These are phyloP conservation scores for Setomelanomma holmii DNA, from an alignment of 2,329 filamentous ascomycete species.

Conservation along the genomic window DNA sequence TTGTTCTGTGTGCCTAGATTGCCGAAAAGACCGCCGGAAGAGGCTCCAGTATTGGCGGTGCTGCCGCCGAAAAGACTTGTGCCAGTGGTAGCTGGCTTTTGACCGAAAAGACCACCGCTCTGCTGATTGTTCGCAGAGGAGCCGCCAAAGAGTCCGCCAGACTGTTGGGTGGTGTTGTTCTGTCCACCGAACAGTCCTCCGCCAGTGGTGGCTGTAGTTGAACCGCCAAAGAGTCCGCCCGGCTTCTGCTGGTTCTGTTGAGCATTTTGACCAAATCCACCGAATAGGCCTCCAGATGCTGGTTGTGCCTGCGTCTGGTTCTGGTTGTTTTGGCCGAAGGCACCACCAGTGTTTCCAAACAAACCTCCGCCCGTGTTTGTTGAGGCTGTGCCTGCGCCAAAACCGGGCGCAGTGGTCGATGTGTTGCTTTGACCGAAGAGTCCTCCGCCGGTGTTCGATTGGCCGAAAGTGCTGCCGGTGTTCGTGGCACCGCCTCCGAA, in stretches of 20 bases:
- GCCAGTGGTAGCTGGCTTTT: slow-evolving; percentile 31
- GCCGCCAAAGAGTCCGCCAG: slow-evolving; percentile 54
- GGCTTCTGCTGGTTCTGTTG: slow-evolving; percentile 51
- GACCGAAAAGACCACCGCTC: slow-evolving; percentile 52
- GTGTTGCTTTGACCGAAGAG: slow-evolving; percentile 44
- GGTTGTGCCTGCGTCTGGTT: slow-evolving; percentile 23
- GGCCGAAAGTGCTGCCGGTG: slow-evolving; percentile 30
- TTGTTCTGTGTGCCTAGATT: slow-evolving; percentile 38
- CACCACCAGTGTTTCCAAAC: slow-evolving; percentile 34
- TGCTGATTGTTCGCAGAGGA: slow-evolving; percentile 55
- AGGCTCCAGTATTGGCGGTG: slow-evolving; percentile 21
- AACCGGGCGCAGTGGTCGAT: slow-evolving; percentile 33
- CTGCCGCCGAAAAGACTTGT: slow-evolving; percentile 40
- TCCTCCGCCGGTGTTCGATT: slow-evolving; percentile 38
- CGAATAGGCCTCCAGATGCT: slow-evolving; percentile 11
- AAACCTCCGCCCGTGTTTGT: slow-evolving; percentile 37
- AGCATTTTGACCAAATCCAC: slow-evolving; percentile 44
- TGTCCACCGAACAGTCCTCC: slow-evolving; percentile 60
- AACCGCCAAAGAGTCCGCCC: slow-evolving; percentile 42
- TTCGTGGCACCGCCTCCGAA: slow-evolving; percentile 36
- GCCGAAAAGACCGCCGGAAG: slow-evolving; percentile 46
- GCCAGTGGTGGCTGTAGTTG: slow-evolving; percentile 43
- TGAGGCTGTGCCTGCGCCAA: slow-evolving; percentile 34
- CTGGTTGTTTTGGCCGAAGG: slow-evolving; percentile 44
- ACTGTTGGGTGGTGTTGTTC: slow-evolving; percentile 28